Evolutionary conservation across 225 moss, liverwort and hornwort species (phyloP).

Genomic region (Pseudisothecium myosuroides): DNA sequence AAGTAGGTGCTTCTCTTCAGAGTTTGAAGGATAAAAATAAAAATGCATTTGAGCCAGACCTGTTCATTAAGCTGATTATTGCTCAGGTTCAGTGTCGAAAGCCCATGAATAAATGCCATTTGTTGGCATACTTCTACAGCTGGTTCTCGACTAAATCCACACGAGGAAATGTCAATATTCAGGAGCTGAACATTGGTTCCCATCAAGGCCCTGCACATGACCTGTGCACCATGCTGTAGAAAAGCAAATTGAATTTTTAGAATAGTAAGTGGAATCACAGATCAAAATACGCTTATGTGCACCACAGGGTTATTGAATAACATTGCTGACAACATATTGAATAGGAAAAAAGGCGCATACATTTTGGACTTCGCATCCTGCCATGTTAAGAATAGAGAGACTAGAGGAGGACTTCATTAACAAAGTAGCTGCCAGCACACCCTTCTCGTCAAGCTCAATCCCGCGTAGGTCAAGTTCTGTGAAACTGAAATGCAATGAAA

Average conservation of each 20-base stretch:
- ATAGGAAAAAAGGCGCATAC: slow-evolving; percentile 20
- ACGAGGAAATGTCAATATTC: slow-evolving; percentile 58
- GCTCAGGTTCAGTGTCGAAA: slow-evolving; percentile 59
- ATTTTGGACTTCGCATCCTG: slow-evolving; percentile 64
- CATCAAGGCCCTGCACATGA: slow-evolving; percentile 44
- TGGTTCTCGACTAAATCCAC: slow-evolving; percentile 48
- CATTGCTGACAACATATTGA: background rate
- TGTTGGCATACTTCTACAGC: slow-evolving; percentile 47
- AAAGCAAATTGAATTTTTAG: background rate
- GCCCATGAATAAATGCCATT: slow-evolving; percentile 51
- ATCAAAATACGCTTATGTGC: background rate
- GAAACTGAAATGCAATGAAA: slow-evolving; percentile 45
- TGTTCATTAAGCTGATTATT: slow-evolving; percentile 54
- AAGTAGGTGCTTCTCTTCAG: background rate
- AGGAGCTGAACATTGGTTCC: slow-evolving; percentile 43
- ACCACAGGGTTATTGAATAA: background rate
- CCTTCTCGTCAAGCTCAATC: slow-evolving; percentile 74
- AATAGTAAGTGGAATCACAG: background rate
- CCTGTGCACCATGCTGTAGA: slow-evolving; percentile 73
- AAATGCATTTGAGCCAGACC: slow-evolving; percentile 18
- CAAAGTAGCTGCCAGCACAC: slow-evolving; percentile 33
- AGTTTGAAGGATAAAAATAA: background rate
- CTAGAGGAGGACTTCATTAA: slow-evolving; percentile 64
- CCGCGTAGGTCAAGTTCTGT: slow-evolving; percentile 79
- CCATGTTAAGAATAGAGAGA: slow-evolving; percentile 60